Conservation (phyloP, 257 asterid species). For the Solanum pimpinellifolium region DNA sequence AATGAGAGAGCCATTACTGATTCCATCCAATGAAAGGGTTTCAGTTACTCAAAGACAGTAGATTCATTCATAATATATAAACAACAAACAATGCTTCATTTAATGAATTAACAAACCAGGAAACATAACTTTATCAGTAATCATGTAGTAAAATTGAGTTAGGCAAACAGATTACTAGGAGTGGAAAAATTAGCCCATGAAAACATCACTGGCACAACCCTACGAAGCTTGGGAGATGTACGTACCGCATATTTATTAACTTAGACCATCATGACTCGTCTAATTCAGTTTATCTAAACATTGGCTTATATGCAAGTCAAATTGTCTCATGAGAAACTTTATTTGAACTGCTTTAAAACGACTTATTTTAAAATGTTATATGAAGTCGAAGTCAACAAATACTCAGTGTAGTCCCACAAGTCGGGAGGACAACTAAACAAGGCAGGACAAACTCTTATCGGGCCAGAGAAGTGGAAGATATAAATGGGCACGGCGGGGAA, state of each 20-base stretch:
- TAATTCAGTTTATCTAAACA: neutral
- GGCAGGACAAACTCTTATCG: neutral
- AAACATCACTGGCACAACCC: neutral
- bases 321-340: neutral
- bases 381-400: neutral
- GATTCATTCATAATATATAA: neutral
- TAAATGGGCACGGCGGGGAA: neutral
- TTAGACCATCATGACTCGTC: neutral
- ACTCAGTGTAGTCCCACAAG: neutral
- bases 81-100: neutral
- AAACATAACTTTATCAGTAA: neutral
- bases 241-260: neutral
- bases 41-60: neutral
- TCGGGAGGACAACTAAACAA: neutral
- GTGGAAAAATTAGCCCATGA: neutral
- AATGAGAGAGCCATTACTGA: conserved; percentile 33
- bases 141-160: neutral
- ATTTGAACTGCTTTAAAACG: neutral
- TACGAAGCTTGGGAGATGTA: neutral
- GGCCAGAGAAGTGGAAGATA: neutral
- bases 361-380: neutral
- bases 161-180: neutral
- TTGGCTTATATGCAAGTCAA: neutral
- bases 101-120: neutral
- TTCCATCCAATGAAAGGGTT: neutral